Percentiles rank a stretch among this genome's conserved stretches.
Conservation (phyloP, 2,329 filamentous ascomycete species). For the Cladosporium sp. region DNA sequence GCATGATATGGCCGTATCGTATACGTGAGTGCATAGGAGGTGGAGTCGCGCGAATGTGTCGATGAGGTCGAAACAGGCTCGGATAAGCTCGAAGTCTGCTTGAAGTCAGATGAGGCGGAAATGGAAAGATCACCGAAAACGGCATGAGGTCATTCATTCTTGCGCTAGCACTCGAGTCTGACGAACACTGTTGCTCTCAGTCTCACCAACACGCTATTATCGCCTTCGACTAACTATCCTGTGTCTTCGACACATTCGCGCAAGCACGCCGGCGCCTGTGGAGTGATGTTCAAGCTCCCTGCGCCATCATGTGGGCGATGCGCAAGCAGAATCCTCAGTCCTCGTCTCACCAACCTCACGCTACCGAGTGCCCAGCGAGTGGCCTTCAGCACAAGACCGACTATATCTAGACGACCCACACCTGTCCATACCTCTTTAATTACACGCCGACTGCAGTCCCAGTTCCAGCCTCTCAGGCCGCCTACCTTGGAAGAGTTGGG, state of each 20-base stretch:
- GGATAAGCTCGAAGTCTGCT: background rate
- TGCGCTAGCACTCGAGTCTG: background rate
- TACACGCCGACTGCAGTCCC: conserved; percentile 29
- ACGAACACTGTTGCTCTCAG: background rate
- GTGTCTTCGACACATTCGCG: background rate
- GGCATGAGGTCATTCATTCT: conserved; percentile 15
- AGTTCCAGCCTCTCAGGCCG: conserved; percentile 54
- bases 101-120: background rate
- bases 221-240: background rate
- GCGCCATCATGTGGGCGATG: conserved; percentile 33
- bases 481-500: conserved; percentile 79
- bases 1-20: background rate
- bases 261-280: background rate
- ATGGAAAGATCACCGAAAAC: background rate
- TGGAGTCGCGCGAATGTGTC: background rate
- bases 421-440: background rate
- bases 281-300: conserved; percentile 22
- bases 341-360: conserved; percentile 27
- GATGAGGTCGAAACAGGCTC: background rate
- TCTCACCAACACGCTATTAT: background rate
- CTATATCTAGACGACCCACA: background rate
- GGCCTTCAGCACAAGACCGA: conserved; percentile 21
- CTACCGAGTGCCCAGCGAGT: background rate
- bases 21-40: background rate
- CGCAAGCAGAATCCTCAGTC: conserved; percentile 30